phyloP scores from a whole-genome alignment of 352 stramenopile species.

The Globisporangium uncinulatum region DNA sequence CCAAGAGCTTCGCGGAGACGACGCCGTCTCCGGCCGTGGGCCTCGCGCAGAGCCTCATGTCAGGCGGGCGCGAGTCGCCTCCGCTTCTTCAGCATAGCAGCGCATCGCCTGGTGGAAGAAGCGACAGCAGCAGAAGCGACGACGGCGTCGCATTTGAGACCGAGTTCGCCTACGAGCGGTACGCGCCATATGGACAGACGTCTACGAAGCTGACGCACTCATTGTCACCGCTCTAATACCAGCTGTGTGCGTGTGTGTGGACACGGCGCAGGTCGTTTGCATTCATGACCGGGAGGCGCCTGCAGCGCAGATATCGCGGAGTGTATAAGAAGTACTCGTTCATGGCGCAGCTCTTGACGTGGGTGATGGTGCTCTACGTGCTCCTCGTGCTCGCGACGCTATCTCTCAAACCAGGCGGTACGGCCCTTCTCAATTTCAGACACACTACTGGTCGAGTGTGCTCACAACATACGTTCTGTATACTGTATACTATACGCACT shows the following conservation, averaged over 20 bases:
- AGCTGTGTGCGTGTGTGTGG: background rate
- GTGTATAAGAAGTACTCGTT: constrained; percentile 39
- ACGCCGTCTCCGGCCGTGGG: too few relatives aligned
- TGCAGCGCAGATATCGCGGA: constrained; percentile 30
- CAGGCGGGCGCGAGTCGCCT: background rate
- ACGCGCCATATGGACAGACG: background rate
- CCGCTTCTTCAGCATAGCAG: background rate
- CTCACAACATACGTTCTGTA: too few relatives aligned
- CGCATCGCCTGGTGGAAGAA: background rate
- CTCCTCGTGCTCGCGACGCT: constrained; percentile 24
- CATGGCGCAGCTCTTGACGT: constrained; percentile 25
- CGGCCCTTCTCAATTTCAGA: too few relatives aligned
- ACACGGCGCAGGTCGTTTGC: constrained; percentile 21
- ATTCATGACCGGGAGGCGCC: constrained; percentile 30
- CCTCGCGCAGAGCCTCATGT: constrained; percentile 16
- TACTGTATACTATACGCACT: background rate
- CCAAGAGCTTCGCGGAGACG: background rate
- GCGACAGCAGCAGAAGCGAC: too few relatives aligned
- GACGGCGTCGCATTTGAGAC: background rate
- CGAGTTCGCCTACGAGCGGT: constrained; percentile 13
- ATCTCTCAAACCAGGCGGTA: constrained; percentile 9
- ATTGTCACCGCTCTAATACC: background rate
- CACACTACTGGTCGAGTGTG: background rate
- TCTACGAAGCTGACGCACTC: background rate
- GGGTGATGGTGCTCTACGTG: constrained; percentile 30